A percentile compares a stretch with the other conserved stretches of the same genome.
phyloP scores from a whole-genome alignment of 2,329 filamentous ascomycete species.

The Emericellopsis cladophorae region DNA sequence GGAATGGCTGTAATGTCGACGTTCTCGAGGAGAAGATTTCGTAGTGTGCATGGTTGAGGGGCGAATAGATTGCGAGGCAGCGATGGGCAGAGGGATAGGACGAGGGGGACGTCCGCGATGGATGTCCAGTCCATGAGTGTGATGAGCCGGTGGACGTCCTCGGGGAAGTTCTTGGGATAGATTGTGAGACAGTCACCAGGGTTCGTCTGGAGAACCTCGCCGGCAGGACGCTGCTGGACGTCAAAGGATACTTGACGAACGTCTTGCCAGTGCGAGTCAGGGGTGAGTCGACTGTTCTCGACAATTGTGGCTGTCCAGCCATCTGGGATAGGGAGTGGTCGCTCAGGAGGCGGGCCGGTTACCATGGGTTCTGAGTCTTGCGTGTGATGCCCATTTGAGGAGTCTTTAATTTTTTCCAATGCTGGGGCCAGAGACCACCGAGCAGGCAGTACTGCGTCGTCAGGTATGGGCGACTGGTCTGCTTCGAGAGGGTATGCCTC shows the following conservation, averaged over 20 bases:
- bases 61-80: constrained; percentile 22
- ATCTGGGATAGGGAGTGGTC: constrained; percentile 41
- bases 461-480: constrained; percentile 57
- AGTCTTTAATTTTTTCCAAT: constrained; percentile 4
- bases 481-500: constrained; percentile 55
- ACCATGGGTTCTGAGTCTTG: constrained; percentile 2
- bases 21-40: constrained; percentile 66
- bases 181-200: constrained; percentile 76
- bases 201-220: constrained; percentile 22
- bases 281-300: constrained; percentile 63
- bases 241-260: constrained; percentile 66
- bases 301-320: constrained; percentile 44
- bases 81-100: constrained; percentile 24
- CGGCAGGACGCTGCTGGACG: constrained; percentile 11
- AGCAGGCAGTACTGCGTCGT: constrained; percentile 61
- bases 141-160: constrained; percentile 70
- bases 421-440: constrained; percentile 38
- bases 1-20: constrained; percentile 87
- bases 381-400: background rate
- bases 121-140: constrained; percentile 65
- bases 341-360: constrained; percentile 11
- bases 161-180: constrained; percentile 75
- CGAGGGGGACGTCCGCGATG: constrained; percentile 59
- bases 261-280: constrained; percentile 78
- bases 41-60: constrained; percentile 44